These are phyloP conservation scores for Scutellaria galericulata DNA, from an alignment of 257 asterid species.

Conservation along the genomic window DNA sequence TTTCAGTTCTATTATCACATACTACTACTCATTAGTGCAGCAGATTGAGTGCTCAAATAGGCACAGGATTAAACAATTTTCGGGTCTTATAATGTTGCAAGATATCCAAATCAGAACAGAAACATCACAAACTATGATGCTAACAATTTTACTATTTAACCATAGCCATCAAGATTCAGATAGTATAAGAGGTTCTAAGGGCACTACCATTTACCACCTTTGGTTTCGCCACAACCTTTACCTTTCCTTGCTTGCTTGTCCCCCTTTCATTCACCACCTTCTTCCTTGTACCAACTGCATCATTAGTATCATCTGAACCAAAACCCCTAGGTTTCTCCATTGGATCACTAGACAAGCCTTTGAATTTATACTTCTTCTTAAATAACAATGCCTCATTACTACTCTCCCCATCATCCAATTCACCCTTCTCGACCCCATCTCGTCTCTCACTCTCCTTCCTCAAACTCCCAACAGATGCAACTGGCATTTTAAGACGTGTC, in stretches of 20 bases:
- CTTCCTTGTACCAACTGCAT: slow-evolving; percentile 23
- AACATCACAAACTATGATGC: slow-evolving; percentile 21
- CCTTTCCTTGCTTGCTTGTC: slow-evolving; percentile 35
- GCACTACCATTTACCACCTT: slow-evolving; percentile 53
- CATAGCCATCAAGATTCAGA: slow-evolving; percentile 20
- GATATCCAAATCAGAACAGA: background rate
- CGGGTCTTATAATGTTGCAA: slow-evolving; percentile 5
- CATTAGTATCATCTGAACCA: slow-evolving; percentile 38
- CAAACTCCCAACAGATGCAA: slow-evolving; percentile 38
- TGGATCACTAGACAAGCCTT: slow-evolving; percentile 44
- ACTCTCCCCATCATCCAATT: slow-evolving; percentile 35
- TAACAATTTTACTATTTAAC: slow-evolving; percentile 15
- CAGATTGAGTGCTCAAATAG: slow-evolving; percentile 18
- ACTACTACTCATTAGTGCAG: slow-evolving; percentile 11
- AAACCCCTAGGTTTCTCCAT: slow-evolving; percentile 74
- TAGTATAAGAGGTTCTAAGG: slow-evolving; percentile 35
- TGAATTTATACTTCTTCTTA: slow-evolving; percentile 69
- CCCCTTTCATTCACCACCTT: slow-evolving; percentile 39
- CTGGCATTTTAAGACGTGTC: slow-evolving; percentile 37
- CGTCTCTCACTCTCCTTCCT: slow-evolving; percentile 34
- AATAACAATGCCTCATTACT: slow-evolving; percentile 50
- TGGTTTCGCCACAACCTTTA: slow-evolving; percentile 39
- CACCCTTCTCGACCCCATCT: slow-evolving; percentile 41
- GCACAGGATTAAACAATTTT: background rate
- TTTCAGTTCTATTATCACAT: slow-evolving; percentile 20